Evolutionary conservation across 164 flowering plant genomes (phyloP).

Genomic region (Stephania cephalantha): DNA sequence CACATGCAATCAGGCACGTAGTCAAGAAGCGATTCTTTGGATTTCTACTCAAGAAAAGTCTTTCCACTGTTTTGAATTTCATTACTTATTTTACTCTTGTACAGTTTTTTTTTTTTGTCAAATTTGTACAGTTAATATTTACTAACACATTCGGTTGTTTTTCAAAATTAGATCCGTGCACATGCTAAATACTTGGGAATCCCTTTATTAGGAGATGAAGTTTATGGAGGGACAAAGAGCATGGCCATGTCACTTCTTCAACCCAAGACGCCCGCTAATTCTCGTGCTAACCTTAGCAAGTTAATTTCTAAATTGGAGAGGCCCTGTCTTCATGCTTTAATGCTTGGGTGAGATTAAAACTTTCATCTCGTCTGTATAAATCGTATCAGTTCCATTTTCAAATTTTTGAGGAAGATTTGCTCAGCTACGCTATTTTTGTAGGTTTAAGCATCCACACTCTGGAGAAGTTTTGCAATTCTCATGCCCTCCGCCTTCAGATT

Average conservation of each 20-base stretch:
- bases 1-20: background rate
- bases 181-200: conserved; percentile 85
- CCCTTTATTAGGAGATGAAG: conserved; percentile 90
- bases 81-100: background rate
- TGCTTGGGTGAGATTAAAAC: conserved; percentile 57
- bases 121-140: background rate
- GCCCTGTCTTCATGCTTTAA: conserved; percentile 90
- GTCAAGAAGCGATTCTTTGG: background rate
- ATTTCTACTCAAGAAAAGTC: background rate
- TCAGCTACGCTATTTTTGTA: conserved; percentile 15
- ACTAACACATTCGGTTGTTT: background rate
- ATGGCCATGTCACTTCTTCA: conserved; percentile 74
- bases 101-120: background rate
- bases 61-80: background rate
- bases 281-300: conserved; percentile 36
- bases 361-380: background rate
- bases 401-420: background rate
- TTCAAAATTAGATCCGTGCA: conserved; percentile 62
- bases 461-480: conserved; percentile 49
- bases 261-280: conserved; percentile 34
- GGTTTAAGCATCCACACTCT: conserved; percentile 79
- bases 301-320: conserved; percentile 55
- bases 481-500: conserved; percentile 73
- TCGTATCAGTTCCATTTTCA: background rate
- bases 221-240: conserved; percentile 83